Conservation (phyloP, 352 stramenopile genomes). For the Nannochloropsis limnetica region DNA sequence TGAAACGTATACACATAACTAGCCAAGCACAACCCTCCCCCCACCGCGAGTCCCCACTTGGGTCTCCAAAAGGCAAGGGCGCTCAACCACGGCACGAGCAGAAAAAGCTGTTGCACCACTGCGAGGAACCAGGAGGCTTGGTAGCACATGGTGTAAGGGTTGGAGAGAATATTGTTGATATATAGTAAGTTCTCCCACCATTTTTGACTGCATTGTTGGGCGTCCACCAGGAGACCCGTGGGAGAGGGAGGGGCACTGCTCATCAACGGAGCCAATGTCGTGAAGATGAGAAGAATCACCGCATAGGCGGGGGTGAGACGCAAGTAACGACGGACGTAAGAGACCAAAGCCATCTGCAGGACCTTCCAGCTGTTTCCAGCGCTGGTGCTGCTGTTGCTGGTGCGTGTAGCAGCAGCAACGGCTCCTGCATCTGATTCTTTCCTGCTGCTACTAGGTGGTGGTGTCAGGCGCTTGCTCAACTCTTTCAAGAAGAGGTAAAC, state of each 20-base stretch:
- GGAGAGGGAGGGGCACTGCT: conserved; percentile 12
- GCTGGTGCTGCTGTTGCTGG: neutral
- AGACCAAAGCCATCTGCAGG: neutral
- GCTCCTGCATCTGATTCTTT: neutral
- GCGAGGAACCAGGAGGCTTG: conserved; percentile 9
- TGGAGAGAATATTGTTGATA: conserved; percentile 25
- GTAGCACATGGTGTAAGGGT: conserved; percentile 25
- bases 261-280: neutral
- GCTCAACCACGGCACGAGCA: conserved; percentile 5
- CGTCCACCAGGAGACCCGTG: neutral
- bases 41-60: conserved; percentile 49
- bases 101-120: conserved; percentile 29
- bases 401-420: neutral
- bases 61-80: neutral
- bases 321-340: conserved; percentile 28
- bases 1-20: conserved; percentile 61
- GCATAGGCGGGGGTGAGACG: conserved; percentile 8
- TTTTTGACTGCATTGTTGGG: neutral
- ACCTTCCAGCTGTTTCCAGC: neutral
- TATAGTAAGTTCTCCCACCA: conserved; percentile 29
- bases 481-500: conserved; percentile 12
- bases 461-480: neutral
- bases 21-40: conserved; percentile 52
- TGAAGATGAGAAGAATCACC: conserved; percentile 26
- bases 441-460: neutral